Evolutionary conservation across 306 rosid genomes (phyloP), one percentile per base, ranked within the genome.

Genomic region (Medicago lupulina): DNA sequence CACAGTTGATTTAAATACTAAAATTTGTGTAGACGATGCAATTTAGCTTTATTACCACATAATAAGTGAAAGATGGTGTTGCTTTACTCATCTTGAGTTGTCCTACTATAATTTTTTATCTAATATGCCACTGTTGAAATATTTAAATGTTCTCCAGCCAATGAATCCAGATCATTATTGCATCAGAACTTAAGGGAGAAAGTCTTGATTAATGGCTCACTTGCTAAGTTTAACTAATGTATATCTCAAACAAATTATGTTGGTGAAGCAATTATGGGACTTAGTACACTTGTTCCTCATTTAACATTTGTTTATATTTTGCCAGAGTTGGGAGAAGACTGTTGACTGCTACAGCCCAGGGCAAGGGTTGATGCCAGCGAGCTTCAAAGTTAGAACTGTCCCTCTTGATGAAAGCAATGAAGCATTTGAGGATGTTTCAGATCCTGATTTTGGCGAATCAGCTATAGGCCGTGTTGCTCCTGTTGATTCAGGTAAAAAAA

Each of bases 391-490:
- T 47, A 87, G 84, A 69, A 79, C 80, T 9, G 75, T 77, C 46
- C 89, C 93, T 60, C 89, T 91, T 81, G 96, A 93, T 77, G 97
- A 91, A 82, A 86, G 83, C 76, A 75, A 80, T 74, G 90, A 82
- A 81, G 88, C 82, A 78, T 85, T 85, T 85, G 97, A 93, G 86
- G 98, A 93, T 64, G 89, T 89, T 73, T 82, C 87, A 67, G 96
- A 91, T 87, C 97, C 98, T 53, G 98, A 91, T 84, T 93, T 93
- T 81, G 97, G 98, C 71, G 98, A 93, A 88, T 91, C 97, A 16
- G 97, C 98, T 57, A 93, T 91, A 73, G 98, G 98, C 50, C 97
- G 98, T 49, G 98, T 93, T 79, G 97, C 93, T 7, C 96, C 97
- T 47, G 96, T 91, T 77, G 97, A 93, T 82, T 91, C 98, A 4